Evolutionary conservation across 1,284 basidiomycete genomes (phyloP), one percentile per base, ranked within the genome.

Genomic region (Spongispora temasekensis): DNA sequence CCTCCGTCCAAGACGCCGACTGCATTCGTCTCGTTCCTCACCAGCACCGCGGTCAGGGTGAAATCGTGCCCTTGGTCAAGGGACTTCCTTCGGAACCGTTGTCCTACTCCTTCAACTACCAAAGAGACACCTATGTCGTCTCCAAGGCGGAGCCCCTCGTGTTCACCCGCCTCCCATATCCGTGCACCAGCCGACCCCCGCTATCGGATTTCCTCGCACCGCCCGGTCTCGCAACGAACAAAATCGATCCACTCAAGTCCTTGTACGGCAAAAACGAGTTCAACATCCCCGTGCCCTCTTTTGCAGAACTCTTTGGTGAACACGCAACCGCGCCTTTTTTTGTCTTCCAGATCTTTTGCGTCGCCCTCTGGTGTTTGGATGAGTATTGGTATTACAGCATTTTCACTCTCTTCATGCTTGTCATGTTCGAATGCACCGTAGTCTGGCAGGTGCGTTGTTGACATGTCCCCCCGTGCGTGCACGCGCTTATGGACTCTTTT

Each of bases 321-420:
- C 95, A 97, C 71, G 93, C 95, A 4, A 95, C 94, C 32, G 91
- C 91, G 3, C 95, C 95, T 0, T 97, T 97, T 82, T 97, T 97
- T 75, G 94, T 97, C 31, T 97, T 97, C 77, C 94, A 98, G 77
- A 80, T 98, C 44, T 98, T 98, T 77, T 98, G 95, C 65, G 95
- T 97, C 9, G 94, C 93, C 0, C 80, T 98, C 17, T 98, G 95
- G 95, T 94, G 91, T 72, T 77, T 98, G 69, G 96, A 98, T 72
- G 96, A 97, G 75, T 98, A 97, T 76, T 97, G 95, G 95, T 97
- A 97, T 75, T 98, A 97, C 81, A 94, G 91, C 64, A 77, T 98
- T 48, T 98, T 98, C 79, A 98, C 96, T 1, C 83, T 95, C 34
- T 97, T 98, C 84, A 98, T 98, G 96, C 82, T 98, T 54, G 79